A percentile compares a stretch with the other conserved stretches of the same genome.
phyloP scores from a whole-genome alignment of 2,329 filamentous ascomycete species.

The Onygenales sp. region DNA sequence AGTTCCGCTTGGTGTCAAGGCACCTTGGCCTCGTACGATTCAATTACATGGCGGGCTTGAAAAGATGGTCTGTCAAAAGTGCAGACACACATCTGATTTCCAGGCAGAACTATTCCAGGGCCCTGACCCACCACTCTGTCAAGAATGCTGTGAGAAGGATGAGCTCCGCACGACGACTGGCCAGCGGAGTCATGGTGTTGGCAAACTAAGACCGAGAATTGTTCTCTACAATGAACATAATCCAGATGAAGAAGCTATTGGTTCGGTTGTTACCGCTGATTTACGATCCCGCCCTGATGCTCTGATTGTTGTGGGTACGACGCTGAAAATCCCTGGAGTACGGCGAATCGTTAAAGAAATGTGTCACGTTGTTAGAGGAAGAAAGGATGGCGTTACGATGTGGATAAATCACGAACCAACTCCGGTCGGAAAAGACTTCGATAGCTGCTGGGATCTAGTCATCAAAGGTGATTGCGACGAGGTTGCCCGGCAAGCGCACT shows the following conservation, averaged over 20 bases:
- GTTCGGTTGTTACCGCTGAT: constrained; percentile 78
- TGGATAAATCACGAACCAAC: constrained; percentile 91
- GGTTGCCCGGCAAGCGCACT: constrained; percentile 62
- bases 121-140: constrained; percentile 71
- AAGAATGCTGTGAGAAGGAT: constrained; percentile 64
- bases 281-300: constrained; percentile 79
- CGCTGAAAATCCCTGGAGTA: constrained; percentile 88
- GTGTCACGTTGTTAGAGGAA: constrained; percentile 72
- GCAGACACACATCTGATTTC: constrained; percentile 65
- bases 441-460: constrained; percentile 87
- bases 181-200: constrained; percentile 88
- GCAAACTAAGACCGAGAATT: constrained; percentile 80
- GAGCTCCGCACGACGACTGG: constrained; percentile 66
- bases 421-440: constrained; percentile 73
- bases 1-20: constrained; percentile 73
- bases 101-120: constrained; percentile 72
- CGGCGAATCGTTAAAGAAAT: constrained; percentile 82
- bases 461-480: constrained; percentile 82
- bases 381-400: constrained; percentile 70
- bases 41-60: constrained; percentile 89
- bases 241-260: constrained; percentile 92
- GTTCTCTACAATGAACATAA: constrained; percentile 97
- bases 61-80: constrained; percentile 97
- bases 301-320: constrained; percentile 89
- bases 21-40: constrained; percentile 85